phyloP scores from a whole-genome alignment of 306 rosid genomes.

The Cicer yamashitae region DNA sequence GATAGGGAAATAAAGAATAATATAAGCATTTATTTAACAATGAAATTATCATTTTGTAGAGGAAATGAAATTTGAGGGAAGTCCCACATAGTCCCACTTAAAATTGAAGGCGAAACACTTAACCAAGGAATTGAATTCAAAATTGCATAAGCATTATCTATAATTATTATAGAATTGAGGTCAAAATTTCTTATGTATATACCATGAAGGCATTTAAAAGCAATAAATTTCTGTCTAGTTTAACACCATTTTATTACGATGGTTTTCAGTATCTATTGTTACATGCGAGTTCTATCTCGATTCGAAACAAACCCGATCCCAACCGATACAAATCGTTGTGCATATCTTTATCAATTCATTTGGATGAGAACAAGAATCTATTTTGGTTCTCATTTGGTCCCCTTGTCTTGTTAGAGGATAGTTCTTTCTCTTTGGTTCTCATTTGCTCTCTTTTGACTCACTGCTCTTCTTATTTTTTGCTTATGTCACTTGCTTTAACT shows the following conservation, averaged over 20 bases:
- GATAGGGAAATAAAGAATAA: slow-evolving; percentile 12
- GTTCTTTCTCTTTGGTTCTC: no score
- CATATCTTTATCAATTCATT: not conserved
- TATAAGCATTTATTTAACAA: not conserved
- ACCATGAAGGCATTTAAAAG: not conserved
- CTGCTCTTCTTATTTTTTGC: no score
- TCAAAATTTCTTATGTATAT: not conserved
- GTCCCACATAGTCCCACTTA: not conserved
- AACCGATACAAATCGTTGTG: not conserved
- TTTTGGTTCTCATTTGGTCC: not conserved
- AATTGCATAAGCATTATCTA: slow-evolving; percentile 3
- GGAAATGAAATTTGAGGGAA: slow-evolving; percentile 8
- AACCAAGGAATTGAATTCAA: not conserved
- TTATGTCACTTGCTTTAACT: not conserved
- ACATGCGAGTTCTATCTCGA: not conserved
- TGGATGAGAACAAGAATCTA: not conserved
- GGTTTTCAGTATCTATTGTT: not conserved
- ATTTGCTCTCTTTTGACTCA: no score
- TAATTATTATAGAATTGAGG: not conserved
- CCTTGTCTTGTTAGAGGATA: no score
- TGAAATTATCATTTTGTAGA: not conserved
- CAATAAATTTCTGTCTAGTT: not conserved
- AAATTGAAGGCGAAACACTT: slow-evolving; percentile 5
- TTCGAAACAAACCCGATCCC: not conserved
- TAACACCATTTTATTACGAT: not conserved